A percentile compares a stretch with the other conserved stretches of the same genome.
These are phyloP conservation scores for Scedosporium apiospermum DNA, from an alignment of 2,329 filamentous ascomycete genomes.

Conservation along the genomic window DNA sequence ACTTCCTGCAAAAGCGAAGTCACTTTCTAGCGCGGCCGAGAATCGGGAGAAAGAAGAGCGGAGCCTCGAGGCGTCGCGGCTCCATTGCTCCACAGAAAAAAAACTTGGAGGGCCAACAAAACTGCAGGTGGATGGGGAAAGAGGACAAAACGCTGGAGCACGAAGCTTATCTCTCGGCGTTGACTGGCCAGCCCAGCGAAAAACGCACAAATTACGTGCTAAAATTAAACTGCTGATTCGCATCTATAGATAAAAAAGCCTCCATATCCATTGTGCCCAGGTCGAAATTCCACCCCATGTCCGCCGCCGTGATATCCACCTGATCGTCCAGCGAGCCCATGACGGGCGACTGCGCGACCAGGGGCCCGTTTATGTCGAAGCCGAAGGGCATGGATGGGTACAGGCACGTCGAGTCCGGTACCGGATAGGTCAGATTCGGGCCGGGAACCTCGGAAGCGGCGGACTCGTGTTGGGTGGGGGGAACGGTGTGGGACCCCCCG, in stretches of 20 bases:
- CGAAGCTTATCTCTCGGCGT: too few relatives aligned
- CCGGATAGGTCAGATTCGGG: not conserved
- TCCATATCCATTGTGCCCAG: slow-evolving; percentile 23
- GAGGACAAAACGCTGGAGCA: too few relatives aligned
- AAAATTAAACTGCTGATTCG: slow-evolving; percentile 11
- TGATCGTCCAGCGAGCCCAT: slow-evolving; percentile 14
- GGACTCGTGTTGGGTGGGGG: not conserved
- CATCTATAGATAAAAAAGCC: slow-evolving; percentile 20
- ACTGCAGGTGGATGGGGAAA: too few relatives aligned
- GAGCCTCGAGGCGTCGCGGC: not conserved
- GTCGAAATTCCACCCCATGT: slow-evolving; percentile 20
- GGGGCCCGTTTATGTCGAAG: not conserved
- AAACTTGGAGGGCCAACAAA: not conserved
- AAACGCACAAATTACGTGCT: not conserved
- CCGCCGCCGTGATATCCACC: slow-evolving; percentile 18
- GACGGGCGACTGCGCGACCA: not conserved
- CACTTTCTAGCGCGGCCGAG: too few relatives aligned
- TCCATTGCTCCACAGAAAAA: not conserved
- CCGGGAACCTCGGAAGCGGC: not conserved
- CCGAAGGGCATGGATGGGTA: slow-evolving; percentile 4
- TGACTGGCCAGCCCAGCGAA: too few relatives aligned
- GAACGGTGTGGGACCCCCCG: not conserved
- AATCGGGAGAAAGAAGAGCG: too few relatives aligned
- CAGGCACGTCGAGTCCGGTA: not conserved
- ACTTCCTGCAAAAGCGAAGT: too few relatives aligned